A percentile compares a stretch with the other conserved stretches of the same genome.
Conservation (phyloP, 1,139 yeast genomes). For the Yamadazyma diddensiae region DNA sequence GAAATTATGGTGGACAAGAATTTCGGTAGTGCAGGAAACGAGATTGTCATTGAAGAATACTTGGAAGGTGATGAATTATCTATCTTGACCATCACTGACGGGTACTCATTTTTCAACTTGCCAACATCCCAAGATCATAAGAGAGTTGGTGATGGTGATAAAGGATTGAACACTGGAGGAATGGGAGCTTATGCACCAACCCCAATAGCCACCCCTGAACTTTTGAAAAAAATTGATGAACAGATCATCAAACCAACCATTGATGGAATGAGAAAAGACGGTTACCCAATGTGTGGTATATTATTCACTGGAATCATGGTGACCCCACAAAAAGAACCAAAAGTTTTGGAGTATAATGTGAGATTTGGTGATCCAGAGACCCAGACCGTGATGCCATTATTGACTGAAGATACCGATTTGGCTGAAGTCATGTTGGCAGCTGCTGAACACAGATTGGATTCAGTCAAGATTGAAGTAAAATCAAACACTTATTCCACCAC, state of each 20-base stretch:
- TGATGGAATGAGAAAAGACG: conserved; percentile 95
- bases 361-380: conserved; percentile 99
- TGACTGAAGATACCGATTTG: conserved; percentile 80
- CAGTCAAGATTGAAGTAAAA: conserved; percentile 65
- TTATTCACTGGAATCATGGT: conserved; percentile 96
- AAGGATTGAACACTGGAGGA: conserved; percentile 97
- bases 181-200: conserved; percentile 99
- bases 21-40: conserved; percentile 94
- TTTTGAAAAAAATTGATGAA: conserved; percentile 67
- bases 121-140: conserved; percentile 99
- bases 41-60: conserved; percentile 94
- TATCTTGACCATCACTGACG: conserved; percentile 89
- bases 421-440: conserved; percentile 92
- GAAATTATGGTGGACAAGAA: conserved; percentile 88
- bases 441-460: conserved; percentile 91
- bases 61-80: conserved; percentile 97
- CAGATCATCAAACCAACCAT: conserved; percentile 85
- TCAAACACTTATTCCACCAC: conserved; percentile 74
- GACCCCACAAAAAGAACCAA: conserved; percentile 75
- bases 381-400: conserved; percentile 88
- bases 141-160: conserved; percentile 89
- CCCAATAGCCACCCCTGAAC: conserved; percentile 75
- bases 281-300: conserved; percentile 93
- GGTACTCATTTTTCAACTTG: conserved; percentile 83
- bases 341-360: conserved; percentile 94